Percentiles rank a stretch among this genome's conserved stretches.
Evolutionary conservation across 2,329 filamentous ascomycete species (phyloP).

Genomic region (Diaporthe amygdali): DNA sequence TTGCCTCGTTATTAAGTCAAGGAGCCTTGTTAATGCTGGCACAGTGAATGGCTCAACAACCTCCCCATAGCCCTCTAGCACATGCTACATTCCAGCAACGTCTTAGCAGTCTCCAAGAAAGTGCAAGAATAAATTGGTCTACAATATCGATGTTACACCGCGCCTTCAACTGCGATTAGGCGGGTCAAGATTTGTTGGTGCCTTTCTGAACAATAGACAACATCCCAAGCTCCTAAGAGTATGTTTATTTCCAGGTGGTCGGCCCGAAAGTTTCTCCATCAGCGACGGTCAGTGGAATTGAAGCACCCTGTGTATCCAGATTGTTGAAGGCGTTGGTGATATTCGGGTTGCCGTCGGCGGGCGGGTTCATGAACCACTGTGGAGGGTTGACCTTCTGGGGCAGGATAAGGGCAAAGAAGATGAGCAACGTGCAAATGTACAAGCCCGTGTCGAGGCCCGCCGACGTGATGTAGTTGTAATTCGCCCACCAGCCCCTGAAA

Average conservation of each 20-base stretch:
- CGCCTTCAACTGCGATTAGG: not conserved
- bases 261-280: constrained; percentile 49
- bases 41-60: not conserved
- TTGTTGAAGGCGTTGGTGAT: constrained; percentile 27
- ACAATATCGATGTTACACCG: not conserved
- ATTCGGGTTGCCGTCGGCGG: constrained; percentile 45
- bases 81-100: not conserved
- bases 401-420: constrained; percentile 36
- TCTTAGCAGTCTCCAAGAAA: not conserved
- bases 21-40: no score
- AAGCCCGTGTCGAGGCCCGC: constrained; percentile 57
- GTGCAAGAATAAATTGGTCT: not conserved
- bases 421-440: constrained; percentile 57
- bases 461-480: constrained; percentile 61
- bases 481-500: constrained; percentile 58
- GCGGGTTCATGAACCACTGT: constrained; percentile 28
- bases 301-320: constrained; percentile 9
- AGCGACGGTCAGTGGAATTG: constrained; percentile 28
- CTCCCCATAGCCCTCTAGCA: not conserved
- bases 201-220: not conserved
- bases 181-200: not conserved
- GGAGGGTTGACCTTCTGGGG: constrained; percentile 23
- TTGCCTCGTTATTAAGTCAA: not conserved
- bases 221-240: not conserved
- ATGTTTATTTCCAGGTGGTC: constrained; percentile 28